Conservation (phyloP, 495 filamentous ascomycete species). For the Talaromyces stipitatus region DNA sequence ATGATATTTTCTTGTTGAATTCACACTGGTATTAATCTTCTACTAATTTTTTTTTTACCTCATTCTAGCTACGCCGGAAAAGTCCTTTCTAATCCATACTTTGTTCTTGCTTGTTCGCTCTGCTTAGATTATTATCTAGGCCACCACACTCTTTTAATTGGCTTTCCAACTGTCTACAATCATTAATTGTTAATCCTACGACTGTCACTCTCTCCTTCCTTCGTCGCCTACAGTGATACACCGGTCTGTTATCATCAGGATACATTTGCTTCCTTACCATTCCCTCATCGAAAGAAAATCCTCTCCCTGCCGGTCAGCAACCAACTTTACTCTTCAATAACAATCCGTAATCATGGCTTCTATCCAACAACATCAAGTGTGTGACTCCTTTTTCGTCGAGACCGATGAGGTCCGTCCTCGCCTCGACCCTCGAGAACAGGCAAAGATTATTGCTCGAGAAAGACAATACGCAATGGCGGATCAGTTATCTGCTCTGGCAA, state of each 20-base stretch:
- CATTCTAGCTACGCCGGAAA: slow-evolving; percentile 37
- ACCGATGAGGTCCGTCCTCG: slow-evolving; percentile 50
- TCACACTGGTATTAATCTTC: not conserved
- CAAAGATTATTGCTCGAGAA: slow-evolving; percentile 64
- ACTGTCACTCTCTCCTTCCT: slow-evolving; percentile 46
- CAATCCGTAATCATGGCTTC: slow-evolving; percentile 62
- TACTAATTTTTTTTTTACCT: too few species aligned
- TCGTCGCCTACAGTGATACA: slow-evolving; percentile 29
- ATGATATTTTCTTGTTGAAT: not conserved
- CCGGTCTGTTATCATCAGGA: slow-evolving; percentile 23
- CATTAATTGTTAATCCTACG: slow-evolving; percentile 47
- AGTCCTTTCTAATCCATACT: slow-evolving; percentile 27
- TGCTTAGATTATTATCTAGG: slow-evolving; percentile 32
- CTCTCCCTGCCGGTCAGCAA: slow-evolving; percentile 8
- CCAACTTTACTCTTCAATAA: slow-evolving; percentile 11
- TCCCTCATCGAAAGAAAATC: slow-evolving; percentile 10
- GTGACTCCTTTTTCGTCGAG: slow-evolving; percentile 85
- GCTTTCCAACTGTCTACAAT: slow-evolving; percentile 51
- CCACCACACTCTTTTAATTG: slow-evolving; percentile 37
- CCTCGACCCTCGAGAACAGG: slow-evolving; percentile 53
- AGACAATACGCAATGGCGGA: slow-evolving; percentile 78
- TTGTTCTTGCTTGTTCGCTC: slow-evolving; percentile 12
- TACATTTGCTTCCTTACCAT: slow-evolving; percentile 20
- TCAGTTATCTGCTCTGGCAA: slow-evolving; percentile 72
- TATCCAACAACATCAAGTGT: slow-evolving; percentile 47